phyloP scores from a whole-genome alignment of 345 rosid species.

The Gossypium raimondii region DNA sequence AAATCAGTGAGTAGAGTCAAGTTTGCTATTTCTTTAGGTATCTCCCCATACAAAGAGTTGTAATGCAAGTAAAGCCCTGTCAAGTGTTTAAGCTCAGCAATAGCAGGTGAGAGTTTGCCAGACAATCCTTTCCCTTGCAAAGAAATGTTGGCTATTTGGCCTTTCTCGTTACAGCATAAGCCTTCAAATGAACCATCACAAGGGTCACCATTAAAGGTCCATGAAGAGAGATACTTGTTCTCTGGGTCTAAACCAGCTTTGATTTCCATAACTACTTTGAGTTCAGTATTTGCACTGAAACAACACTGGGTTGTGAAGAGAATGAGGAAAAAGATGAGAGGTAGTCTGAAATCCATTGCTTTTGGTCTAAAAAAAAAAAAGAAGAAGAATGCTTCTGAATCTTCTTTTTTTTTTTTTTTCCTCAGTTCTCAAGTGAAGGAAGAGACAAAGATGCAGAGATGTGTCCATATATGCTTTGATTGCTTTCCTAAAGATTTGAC shows the following conservation, averaged over 20 bases:
- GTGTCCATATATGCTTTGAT: slow-evolving; percentile 22
- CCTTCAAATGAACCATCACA: slow-evolving; percentile 71
- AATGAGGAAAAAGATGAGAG: slow-evolving; percentile 29
- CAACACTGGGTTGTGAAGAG: slow-evolving; percentile 17
- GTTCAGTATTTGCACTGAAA: slow-evolving; percentile 35
- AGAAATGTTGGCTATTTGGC: slow-evolving; percentile 78
- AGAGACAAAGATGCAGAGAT: slow-evolving; percentile 35
- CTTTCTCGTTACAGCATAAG: slow-evolving; percentile 59
- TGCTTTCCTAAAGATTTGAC: neutral
- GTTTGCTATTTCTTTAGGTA: slow-evolving; percentile 66
- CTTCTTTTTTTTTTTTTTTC: neutral
- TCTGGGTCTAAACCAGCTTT: slow-evolving; percentile 74
- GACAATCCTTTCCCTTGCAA: slow-evolving; percentile 76
- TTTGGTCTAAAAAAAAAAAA: slow-evolving; percentile 19
- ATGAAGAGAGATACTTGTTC: slow-evolving; percentile 50
- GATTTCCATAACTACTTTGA: slow-evolving; percentile 54
- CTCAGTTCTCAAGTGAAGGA: slow-evolving; percentile 19
- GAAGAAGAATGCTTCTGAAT: neutral
- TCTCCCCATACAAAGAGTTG: slow-evolving; percentile 67
- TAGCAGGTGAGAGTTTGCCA: slow-evolving; percentile 68
- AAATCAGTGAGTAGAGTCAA: slow-evolving; percentile 62
- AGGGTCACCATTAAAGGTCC: slow-evolving; percentile 53
- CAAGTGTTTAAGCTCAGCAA: slow-evolving; percentile 61
- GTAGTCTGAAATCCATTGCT: slow-evolving; percentile 29
- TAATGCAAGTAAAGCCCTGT: slow-evolving; percentile 83